Evolutionary conservation across 257 asterid species (phyloP).

Genomic region (Capsicum pubescens): DNA sequence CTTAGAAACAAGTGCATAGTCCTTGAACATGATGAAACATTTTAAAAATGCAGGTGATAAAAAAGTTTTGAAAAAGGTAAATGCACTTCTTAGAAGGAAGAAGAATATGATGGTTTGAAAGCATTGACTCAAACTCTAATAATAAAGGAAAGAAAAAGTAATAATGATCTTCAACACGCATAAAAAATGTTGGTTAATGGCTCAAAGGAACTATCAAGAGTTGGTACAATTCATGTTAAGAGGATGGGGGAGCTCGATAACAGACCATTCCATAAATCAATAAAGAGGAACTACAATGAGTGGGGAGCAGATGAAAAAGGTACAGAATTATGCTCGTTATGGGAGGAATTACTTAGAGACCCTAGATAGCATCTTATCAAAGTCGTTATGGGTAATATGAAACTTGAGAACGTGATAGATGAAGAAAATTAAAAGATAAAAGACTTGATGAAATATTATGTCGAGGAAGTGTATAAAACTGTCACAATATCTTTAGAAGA

Average conservation of each 20-base stretch:
- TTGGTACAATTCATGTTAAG: slow-evolving; percentile 61
- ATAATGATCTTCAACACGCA: slow-evolving; percentile 86
- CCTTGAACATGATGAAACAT: slow-evolving; percentile 62
- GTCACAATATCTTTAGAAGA: too few relatives aligned
- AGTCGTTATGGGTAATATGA: slow-evolving; percentile 58
- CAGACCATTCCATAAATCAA: slow-evolving; percentile 73
- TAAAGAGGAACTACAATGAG: slow-evolving; percentile 66
- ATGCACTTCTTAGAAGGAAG: slow-evolving; percentile 61
- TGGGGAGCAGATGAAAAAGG: slow-evolving; percentile 83
- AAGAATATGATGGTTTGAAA: slow-evolving; percentile 57
- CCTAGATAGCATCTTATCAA: slow-evolving; percentile 91
- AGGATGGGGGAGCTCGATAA: slow-evolving; percentile 91
- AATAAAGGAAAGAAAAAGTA: slow-evolving; percentile 67
- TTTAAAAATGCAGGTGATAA: slow-evolving; percentile 65
- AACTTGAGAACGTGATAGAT: slow-evolving; percentile 36
- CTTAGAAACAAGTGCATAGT: not conserved
- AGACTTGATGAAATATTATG: too few relatives aligned
- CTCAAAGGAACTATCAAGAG: slow-evolving; percentile 58
- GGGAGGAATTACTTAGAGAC: slow-evolving; percentile 94
- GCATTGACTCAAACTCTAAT: slow-evolving; percentile 59
- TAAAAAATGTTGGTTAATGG: slow-evolving; percentile 82
- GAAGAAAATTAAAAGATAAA: too few relatives aligned
- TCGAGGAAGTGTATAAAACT: too few relatives aligned
- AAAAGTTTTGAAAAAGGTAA: slow-evolving; percentile 64
- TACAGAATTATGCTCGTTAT: slow-evolving; percentile 74